These are phyloP conservation scores for Fusarium avenaceum DNA, from an alignment of 2,329 filamentous ascomycete genomes.

Conservation along the genomic window DNA sequence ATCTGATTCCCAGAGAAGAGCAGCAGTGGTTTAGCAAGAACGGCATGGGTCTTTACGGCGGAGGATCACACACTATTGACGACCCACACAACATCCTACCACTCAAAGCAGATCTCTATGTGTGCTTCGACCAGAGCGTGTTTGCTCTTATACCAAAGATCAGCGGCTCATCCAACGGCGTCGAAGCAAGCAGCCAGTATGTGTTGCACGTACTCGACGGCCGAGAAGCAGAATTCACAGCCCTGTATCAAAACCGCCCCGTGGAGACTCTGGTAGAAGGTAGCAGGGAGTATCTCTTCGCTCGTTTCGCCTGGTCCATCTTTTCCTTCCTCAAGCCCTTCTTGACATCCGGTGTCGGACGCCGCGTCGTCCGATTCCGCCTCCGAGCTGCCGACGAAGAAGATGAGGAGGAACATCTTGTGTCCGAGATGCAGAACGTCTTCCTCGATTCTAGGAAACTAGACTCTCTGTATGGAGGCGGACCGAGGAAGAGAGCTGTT, in stretches of 20 bases:
- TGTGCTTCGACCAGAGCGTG: conserved; percentile 38
- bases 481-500: not conserved
- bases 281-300: conserved; percentile 34
- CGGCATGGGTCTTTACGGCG: conserved; percentile 38
- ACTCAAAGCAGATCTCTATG: conserved; percentile 38
- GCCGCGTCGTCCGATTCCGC: conserved; percentile 20
- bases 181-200: conserved; percentile 7
- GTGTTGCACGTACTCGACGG: conserved; percentile 29
- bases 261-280: conserved; percentile 25
- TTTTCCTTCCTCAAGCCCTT: conserved; percentile 33
- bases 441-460: conserved; percentile 35
- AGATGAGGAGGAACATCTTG: conserved; percentile 20
- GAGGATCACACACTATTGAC: conserved; percentile 35
- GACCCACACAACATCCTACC: conserved; percentile 38
- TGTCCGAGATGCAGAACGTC: conserved; percentile 33
- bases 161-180: conserved; percentile 1
- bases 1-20: conserved; percentile 36
- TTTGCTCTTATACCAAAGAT: conserved; percentile 34
- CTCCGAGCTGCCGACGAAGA: conserved; percentile 22
- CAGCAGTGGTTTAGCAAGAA: conserved; percentile 41
- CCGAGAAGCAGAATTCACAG: conserved; percentile 34
- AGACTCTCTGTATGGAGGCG: conserved; percentile 25
- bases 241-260: conserved; percentile 26
- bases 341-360: conserved; percentile 29
- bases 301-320: conserved; percentile 32